Conservation (phyloP, 2,329 filamentous ascomycete genomes). For the Paramyrothecium sp. region DNA sequence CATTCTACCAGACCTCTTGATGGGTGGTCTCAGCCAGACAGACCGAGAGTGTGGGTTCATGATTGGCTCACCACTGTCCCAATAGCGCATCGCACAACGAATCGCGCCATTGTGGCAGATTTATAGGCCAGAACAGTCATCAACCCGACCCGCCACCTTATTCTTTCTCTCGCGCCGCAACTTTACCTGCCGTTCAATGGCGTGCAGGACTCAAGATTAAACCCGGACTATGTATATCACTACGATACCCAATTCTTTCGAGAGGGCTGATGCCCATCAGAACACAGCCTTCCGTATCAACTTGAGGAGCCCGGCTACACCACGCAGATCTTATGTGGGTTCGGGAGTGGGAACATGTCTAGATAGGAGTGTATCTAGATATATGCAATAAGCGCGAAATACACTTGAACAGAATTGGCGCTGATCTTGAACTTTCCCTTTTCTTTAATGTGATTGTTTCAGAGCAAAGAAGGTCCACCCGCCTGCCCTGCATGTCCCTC, state of each 20-base stretch:
- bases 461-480: neutral
- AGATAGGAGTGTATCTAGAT: conserved; percentile 19
- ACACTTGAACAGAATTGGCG: conserved; percentile 15
- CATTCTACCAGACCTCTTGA: neutral
- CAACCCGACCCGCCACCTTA: neutral
- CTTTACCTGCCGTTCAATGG: neutral
- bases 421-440: neutral
- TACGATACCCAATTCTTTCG: conserved; percentile 23
- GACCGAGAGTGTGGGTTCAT: neutral
- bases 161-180: neutral
- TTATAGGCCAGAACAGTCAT: neutral
- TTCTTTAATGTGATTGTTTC: neutral
- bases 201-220: conserved; percentile 16
- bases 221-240: conserved; percentile 21
- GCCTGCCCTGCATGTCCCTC: neutral
- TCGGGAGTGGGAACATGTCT: conserved; percentile 14
- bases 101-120: neutral
- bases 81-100: neutral
- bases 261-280: conserved; percentile 14
- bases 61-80: neutral
- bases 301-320: conserved; percentile 12
- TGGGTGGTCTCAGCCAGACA: neutral
- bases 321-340: conserved; percentile 13
- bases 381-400: conserved; percentile 17
- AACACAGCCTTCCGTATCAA: conserved; percentile 14